phyloP scores from a whole-genome alignment of 2,329 filamentous ascomycete genomes.

The Knoxdaviesia proteae region DNA sequence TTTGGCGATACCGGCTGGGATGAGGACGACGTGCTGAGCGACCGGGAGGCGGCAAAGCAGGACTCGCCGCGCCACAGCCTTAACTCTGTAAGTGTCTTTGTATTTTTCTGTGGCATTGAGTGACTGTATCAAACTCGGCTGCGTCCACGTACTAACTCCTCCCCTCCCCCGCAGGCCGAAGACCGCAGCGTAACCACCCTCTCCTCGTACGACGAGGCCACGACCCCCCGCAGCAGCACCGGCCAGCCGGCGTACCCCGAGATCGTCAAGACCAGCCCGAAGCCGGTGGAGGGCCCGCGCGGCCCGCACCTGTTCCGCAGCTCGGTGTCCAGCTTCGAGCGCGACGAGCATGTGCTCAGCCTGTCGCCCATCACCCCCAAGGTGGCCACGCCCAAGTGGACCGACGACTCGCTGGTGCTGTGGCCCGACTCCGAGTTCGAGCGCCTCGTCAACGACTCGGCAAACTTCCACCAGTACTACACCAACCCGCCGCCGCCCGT shows the following conservation, averaged over 20 bases:
- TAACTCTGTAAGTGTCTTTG: constrained; percentile 40
- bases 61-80: constrained; percentile 47
- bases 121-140: no score
- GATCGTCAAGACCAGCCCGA: constrained; percentile 12
- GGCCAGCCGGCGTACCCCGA: constrained; percentile 24
- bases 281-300: constrained; percentile 56
- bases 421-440: constrained; percentile 2
- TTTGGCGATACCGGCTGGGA: constrained; percentile 56
- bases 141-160: no score
- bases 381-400: constrained; percentile 13
- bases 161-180: constrained; percentile 29
- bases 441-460: constrained; percentile 6
- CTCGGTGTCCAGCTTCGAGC: constrained; percentile 33
- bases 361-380: constrained; percentile 58
- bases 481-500: no score
- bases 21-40: constrained; percentile 31
- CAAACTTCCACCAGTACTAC: no score
- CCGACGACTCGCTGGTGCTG: constrained; percentile 5
- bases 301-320: constrained; percentile 74
- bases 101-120: no score
- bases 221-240: constrained; percentile 51
- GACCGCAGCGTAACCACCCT: constrained; percentile 67
- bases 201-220: constrained; percentile 67
- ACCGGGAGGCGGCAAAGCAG: constrained; percentile 27
- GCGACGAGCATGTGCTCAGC: constrained; percentile 35